A percentile compares a stretch with the other conserved stretches of the same genome.
Conservation (phyloP, 2,329 filamentous ascomycete genomes). For the Phaeomoniella chlamydospora region DNA sequence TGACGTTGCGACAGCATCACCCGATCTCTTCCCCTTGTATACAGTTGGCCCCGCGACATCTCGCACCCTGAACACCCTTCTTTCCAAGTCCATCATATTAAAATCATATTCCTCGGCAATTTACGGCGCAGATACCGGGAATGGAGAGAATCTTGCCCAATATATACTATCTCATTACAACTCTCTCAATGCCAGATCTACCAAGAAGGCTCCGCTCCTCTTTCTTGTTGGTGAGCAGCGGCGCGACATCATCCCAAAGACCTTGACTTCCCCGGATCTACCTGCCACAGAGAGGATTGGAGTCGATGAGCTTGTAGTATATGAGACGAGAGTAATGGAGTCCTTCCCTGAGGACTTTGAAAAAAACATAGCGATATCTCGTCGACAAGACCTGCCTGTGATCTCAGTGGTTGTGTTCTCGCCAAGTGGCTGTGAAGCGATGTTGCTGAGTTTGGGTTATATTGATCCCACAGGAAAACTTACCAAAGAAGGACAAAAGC, state of each 20-base stretch:
- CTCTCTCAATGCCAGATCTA: constrained; percentile 9
- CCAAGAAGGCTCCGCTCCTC: constrained; percentile 43
- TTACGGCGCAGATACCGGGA: constrained; percentile 69
- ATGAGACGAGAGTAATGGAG: constrained; percentile 71
- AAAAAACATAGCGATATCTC: constrained; percentile 17
- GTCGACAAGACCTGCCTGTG: neutral
- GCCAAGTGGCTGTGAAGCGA: constrained; percentile 45
- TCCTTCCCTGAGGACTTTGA: constrained; percentile 59
- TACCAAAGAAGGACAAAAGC: constrained; percentile 7
- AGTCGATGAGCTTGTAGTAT: constrained; percentile 71
- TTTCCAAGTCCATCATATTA: constrained; percentile 31
- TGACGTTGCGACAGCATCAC: constrained; percentile 4
- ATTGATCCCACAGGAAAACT: constrained; percentile 25
- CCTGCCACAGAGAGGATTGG: constrained; percentile 37
- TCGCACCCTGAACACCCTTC: constrained; percentile 48
- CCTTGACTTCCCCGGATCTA: constrained; percentile 47
- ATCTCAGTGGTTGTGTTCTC: constrained; percentile 38
- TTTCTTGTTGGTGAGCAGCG: constrained; percentile 87
- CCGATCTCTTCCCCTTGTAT: constrained; percentile 22
- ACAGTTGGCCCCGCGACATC: constrained; percentile 37
- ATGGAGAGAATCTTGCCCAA: constrained; percentile 62
- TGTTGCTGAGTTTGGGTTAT: constrained; percentile 38
- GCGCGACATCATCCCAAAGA: constrained; percentile 77
- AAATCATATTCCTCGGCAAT: constrained; percentile 31
- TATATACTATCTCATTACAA: constrained; percentile 72